A percentile compares a stretch with the other conserved stretches of the same genome.
Evolutionary conservation across 257 asterid species (phyloP).

Genomic region (Ilex aquifolium): DNA sequence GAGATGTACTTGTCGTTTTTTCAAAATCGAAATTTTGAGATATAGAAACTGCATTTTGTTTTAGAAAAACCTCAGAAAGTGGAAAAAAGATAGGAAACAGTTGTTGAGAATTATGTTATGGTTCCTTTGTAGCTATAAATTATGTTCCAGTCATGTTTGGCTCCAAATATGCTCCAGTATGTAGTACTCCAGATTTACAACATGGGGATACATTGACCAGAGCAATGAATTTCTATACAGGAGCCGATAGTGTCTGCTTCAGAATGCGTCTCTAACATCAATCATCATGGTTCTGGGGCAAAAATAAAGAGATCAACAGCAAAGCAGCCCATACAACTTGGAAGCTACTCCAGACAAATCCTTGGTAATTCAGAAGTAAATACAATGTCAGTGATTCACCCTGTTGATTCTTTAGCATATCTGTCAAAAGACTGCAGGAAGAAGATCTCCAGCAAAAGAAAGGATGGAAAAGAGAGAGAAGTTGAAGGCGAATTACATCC

Average conservation of each 20-base stretch:
- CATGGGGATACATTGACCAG: background rate
- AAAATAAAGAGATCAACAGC: constrained; percentile 73
- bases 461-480: constrained; percentile 33
- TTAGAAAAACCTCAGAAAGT: too few species aligned
- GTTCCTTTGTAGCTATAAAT: too few species aligned
- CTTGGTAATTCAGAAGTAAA: constrained; percentile 23
- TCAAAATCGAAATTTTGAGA: too few species aligned
- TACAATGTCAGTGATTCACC: constrained; percentile 39
- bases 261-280: constrained; percentile 32
- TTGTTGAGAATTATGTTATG: too few species aligned
- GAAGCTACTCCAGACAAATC: constrained; percentile 23
- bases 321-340: constrained; percentile 32
- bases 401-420: constrained; percentile 64
- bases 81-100: too few species aligned
- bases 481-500: constrained; percentile 55
- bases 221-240: constrained; percentile 27
- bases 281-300: constrained; percentile 59
- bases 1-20: too few species aligned
- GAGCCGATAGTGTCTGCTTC: constrained; percentile 39
- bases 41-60: too few species aligned
- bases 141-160: too few species aligned
- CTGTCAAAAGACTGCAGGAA: constrained; percentile 38
- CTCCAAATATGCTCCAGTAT: too few species aligned
- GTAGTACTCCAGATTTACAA: background rate
- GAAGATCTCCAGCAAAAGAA: constrained; percentile 33